Base-by-base conservation (phyloP, 495 filamentous ascomycete species). In the Neurospora sp. region DNA sequence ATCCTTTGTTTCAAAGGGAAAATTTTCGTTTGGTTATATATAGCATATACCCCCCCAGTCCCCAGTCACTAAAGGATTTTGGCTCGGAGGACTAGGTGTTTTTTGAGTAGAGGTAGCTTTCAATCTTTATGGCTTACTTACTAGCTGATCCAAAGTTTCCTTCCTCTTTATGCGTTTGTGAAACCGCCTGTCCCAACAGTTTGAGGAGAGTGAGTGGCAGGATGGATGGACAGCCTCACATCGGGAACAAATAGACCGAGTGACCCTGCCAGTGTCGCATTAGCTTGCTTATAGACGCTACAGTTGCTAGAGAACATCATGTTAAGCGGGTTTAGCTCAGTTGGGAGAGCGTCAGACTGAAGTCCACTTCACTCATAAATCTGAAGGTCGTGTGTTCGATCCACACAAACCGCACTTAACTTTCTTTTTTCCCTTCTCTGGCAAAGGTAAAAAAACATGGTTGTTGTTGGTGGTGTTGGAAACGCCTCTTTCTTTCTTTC, bases 281-380 rank as follows among this genome's bases (percentile, higher is more conserved):
- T 35, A 35, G 0, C 31, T 1, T 1, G 16, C 2, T 53, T 59
- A 66, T 66, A 18, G 6, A 4, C 3, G 0, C 14, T 18, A 18
- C 10, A 14, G 11, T 7, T 18, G 1, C 22, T 0, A 0, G 5
- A 4, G 3, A 1, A 3, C 9, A 18, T 0, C 2, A 66, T 37
- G 14, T 66, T 18, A 18, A 66, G 53, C 53, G 53, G 53, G 53
- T 66, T 66, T 66, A 66, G 53, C 53, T 66, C 53, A 66, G 53
- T 66, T 66, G 53, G 53, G 53, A 66, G 53, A 66, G 53, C 53
- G 53, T 66, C 48, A 48, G 44, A 48, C 44, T 48, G 44, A 48
- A 48, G 44, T 48, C 44, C 44, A 48, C 44, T 48, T 48, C 44
- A 48, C 44, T 48, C 44, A 48, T 48, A 48, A 22, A 48, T 48